Evolutionary conservation across 1,284 basidiomycete genomes (phyloP).

Genomic region (Ustilago hordei): DNA sequence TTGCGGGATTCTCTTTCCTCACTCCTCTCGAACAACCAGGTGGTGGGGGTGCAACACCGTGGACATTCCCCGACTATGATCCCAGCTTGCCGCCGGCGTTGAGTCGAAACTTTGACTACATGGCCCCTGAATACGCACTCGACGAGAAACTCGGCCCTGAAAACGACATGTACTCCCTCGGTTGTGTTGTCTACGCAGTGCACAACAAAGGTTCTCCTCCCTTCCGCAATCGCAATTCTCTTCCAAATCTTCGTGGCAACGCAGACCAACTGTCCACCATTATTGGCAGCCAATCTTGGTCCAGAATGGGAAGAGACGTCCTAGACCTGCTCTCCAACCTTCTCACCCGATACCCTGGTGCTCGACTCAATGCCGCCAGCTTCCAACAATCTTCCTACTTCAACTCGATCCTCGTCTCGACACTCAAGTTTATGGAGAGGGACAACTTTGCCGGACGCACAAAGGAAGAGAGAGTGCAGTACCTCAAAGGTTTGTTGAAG

Average conservation of each 20-base stretch:
- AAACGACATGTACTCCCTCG: conserved; percentile 94
- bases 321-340: conserved; percentile 57
- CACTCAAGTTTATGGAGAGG: conserved; percentile 94
- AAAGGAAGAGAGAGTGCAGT: conserved; percentile 93
- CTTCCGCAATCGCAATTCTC: conserved; percentile 86
- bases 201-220: conserved; percentile 89
- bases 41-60: conserved; percentile 81
- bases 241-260: conserved; percentile 82
- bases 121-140: conserved; percentile 93
- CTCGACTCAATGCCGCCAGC: conserved; percentile 80
- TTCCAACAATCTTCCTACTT: conserved; percentile 90
- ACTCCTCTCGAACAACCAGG: conserved; percentile 78
- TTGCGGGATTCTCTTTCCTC: conserved; percentile 85
- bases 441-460: conserved; percentile 94
- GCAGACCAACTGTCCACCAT: conserved; percentile 73
- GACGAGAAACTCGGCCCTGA: conserved; percentile 84
- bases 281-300: conserved; percentile 52
- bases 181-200: conserved; percentile 81
- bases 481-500: conserved; percentile 82
- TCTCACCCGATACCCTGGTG: conserved; percentile 78
- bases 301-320: conserved; percentile 57
- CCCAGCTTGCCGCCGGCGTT: conserved; percentile 82
- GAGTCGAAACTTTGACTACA: conserved; percentile 91
- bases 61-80: conserved; percentile 90
- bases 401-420: conserved; percentile 92